Evolutionary conservation across 2,329 filamentous ascomycete genomes (phyloP), one percentile per base, ranked within the genome.

Genomic region (Hypoxylon sp.): DNA sequence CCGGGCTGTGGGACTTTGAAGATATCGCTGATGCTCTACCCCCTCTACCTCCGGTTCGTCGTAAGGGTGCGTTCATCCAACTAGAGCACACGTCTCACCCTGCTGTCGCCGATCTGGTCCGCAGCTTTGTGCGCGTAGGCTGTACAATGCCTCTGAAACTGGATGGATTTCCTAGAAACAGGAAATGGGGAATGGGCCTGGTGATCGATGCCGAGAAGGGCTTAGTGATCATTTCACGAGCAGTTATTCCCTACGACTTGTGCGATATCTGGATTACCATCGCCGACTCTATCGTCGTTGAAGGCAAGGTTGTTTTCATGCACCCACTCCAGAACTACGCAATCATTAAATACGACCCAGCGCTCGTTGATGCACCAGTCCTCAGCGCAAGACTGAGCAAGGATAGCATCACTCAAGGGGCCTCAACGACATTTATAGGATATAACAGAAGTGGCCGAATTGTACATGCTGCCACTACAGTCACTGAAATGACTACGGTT

Each of bases 141-240:
- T 97, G 94, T 75, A 92, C 91, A 24, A 95, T 99, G 91, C 96
- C 96, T 0, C 84, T 99, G 69, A 98, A 98, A 84, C 87, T 99
- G 8, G 96, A 99, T 78, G 96, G 96, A n/a, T 99, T 97, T 79
- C 97, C 96, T 5, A 93, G 96, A 79, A 93, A 96, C 72, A 88
- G 94, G 53, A 96, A 97, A 81, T 96, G 94, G 82, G 96, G 96
- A 0, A 98, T 97, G 85, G 96, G 96, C 42, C 84, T 99, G 39
- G 95, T 99, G n/a, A 93, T 99, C 69, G 96, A 99, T 80, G 96
- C 97, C 0, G 93, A 97, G 67, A 95, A 98, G 82, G 96, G 96
- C 17, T 86, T 99, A 17, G 96, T 99, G 6, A 88, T 98, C 66
- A 95, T 98, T 60, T 98, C 96, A 1, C 86, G 96, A 77, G 95